Conservation (phyloP, 305 asterid species). For the Fraxinus angustifolia region DNA sequence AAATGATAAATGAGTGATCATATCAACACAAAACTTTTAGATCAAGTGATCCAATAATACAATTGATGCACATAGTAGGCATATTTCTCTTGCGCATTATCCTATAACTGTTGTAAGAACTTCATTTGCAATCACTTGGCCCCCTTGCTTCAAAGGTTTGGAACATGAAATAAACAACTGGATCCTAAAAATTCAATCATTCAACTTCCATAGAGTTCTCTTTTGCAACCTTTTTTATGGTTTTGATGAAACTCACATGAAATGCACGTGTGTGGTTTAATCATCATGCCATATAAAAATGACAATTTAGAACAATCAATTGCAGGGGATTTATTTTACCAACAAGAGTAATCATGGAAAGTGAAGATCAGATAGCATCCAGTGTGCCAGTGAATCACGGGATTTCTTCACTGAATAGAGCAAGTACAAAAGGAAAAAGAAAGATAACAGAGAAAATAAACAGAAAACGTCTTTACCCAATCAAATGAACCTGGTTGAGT, state of each 20-base stretch:
- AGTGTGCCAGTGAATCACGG: conserved; percentile 7
- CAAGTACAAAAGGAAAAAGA: conserved; percentile 9
- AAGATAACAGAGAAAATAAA: neutral
- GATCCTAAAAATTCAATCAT: neutral
- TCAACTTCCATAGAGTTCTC: neutral
- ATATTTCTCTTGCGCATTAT: neutral
- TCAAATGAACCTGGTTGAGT: conserved; percentile 62
- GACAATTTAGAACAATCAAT: neutral
- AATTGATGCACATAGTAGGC: neutral
- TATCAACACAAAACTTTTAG: neutral
- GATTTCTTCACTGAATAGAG: conserved; percentile 4
- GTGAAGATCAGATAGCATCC: conserved; percentile 7
- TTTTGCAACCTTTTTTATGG: neutral
- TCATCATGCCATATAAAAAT: neutral
- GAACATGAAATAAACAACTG: neutral
- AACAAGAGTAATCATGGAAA: neutral
- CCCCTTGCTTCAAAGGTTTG: neutral
- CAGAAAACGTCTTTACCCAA: conserved; percentile 50
- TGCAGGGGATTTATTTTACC: neutral
- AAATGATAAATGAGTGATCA: neutral
- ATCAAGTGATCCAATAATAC: neutral
- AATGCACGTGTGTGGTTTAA: neutral
- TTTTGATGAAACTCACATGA: neutral
- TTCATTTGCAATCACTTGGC: neutral
- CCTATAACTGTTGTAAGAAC: neutral